Base-by-base conservation (phyloP, 1,284 basidiomycete species). In the Leccinum huronense region DNA sequence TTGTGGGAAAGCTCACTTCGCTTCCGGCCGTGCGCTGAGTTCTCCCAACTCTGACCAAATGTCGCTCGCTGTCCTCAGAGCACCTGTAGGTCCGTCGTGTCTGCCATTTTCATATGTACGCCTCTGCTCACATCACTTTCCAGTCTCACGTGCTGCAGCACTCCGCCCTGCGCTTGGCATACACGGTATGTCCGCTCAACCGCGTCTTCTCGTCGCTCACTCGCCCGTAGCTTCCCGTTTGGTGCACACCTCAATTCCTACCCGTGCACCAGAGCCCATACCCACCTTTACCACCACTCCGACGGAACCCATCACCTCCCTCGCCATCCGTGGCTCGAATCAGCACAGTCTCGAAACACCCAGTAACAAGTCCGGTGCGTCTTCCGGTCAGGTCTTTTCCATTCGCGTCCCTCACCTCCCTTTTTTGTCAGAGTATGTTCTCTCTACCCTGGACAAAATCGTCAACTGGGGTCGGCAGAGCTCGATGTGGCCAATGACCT, bases 401-500 rank as follows among this genome's bases (percentile, higher is more conserved):
- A 13, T 64, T 40, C n/a, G 58, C 51, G 27, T 62, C 55, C 38
- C 57, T 61, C 57, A 62, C 14, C 36, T n/a, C 36, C 11, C 14
- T 58, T 14, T 51, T 53, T n/a, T 31, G 62, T 60, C 79, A 94
- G 97, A 99, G 80, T 99, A 98, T 84, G 95, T 98, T 0, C 83
- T 99, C 54, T 94, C 95, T 1, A 97, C 95, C 0, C 80, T 98
- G 65, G 97, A 99, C 82, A 98, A 98, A 82, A 86, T 99, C 54
- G 93, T 91, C 72, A 99, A 99, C 79, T 99, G 97, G 97, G 96
- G 91, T 14, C 84, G 97, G 65, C 96, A 98, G 80, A 91, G 97
- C 63, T 97, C 94, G 36, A 97, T 98, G 89, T 99, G 97, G 97
- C 97, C 97, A 54, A 97, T 99, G 95, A 98, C 96, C 57, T 98